Percentiles rank a stretch among this genome's conserved stretches.
phyloP scores from a whole-genome alignment of 441 rosid genomes.

The Populus hybrid region DNA sequence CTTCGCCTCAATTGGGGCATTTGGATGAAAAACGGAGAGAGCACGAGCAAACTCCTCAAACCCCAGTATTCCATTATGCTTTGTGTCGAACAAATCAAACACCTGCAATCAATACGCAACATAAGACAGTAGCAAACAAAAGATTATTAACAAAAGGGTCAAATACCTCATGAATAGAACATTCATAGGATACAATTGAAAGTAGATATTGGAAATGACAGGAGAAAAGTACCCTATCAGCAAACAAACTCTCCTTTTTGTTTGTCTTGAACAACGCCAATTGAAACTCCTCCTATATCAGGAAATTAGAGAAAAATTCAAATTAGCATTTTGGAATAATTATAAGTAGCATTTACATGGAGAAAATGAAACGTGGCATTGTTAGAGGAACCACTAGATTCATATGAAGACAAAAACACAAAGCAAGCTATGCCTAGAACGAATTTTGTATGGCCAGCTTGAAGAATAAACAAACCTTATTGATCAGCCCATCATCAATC shows the following conservation, averaged over 20 bases:
- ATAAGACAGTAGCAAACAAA: not conserved
- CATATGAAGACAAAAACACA: slow-evolving; percentile 3
- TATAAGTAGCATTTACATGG: not conserved
- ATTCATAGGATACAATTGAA: not conserved
- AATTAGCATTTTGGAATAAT: not conserved
- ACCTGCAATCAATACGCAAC: slow-evolving; percentile 53
- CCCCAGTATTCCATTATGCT: slow-evolving; percentile 92
- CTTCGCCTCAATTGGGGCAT: slow-evolving; percentile 74
- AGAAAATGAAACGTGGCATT: slow-evolving; percentile 1
- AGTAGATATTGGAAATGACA: not conserved
- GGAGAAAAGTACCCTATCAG: slow-evolving; percentile 66
- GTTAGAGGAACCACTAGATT: not conserved
- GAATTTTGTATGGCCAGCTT: not conserved
- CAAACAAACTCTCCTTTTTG: slow-evolving; percentile 97
- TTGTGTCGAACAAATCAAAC: slow-evolving; percentile 90
- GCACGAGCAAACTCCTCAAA: slow-evolving; percentile 98
- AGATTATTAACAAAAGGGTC: slow-evolving; percentile 1
- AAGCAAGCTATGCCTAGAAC: not conserved
- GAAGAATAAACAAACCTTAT: slow-evolving; percentile 55
- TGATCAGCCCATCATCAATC: slow-evolving; percentile 92
- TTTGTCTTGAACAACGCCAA: slow-evolving; percentile 93
- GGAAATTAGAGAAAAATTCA: not conserved
- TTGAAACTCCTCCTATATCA: slow-evolving; percentile 89
- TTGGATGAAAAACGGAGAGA: slow-evolving; percentile 93
- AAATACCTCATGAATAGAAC: not conserved